Evolutionary conservation across 129 eudicot genomes (phyloP).

Genomic region (Artemisia annua): DNA sequence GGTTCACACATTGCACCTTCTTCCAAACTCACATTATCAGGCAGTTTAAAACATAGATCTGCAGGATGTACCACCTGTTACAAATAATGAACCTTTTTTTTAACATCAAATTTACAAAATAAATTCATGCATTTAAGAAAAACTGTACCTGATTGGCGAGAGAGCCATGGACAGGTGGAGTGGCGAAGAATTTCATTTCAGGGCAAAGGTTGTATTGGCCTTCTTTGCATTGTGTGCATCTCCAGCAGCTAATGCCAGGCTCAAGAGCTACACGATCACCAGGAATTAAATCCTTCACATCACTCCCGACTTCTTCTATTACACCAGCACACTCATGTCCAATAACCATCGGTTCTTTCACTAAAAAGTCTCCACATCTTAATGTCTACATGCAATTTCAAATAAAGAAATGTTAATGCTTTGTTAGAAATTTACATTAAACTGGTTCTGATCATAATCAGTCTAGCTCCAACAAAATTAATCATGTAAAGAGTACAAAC

Average conservation of each 20-base stretch:
- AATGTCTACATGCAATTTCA: slow-evolving; percentile 32
- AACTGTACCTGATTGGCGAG: slow-evolving; percentile 63
- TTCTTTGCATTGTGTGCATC: slow-evolving; percentile 54
- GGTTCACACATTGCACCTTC: slow-evolving; percentile 89
- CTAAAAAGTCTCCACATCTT: slow-evolving; percentile 61
- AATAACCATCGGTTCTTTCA: slow-evolving; percentile 76
- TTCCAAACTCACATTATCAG: slow-evolving; percentile 63
- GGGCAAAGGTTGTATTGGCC: slow-evolving; percentile 75
- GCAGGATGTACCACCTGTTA: slow-evolving; percentile 67
- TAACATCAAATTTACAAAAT: neutral
- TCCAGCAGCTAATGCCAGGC: slow-evolving; percentile 73
- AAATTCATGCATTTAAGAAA: neutral
- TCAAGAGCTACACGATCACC: slow-evolving; percentile 77
- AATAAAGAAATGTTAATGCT: neutral
- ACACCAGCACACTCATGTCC: slow-evolving; percentile 79
- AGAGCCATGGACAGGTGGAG: slow-evolving; percentile 71
- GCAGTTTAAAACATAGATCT: slow-evolving; percentile 62
- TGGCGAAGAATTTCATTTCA: slow-evolving; percentile 72
- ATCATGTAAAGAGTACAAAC: too few relatives aligned
- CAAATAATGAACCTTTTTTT: neutral
- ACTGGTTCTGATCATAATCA: neutral
- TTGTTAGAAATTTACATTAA: neutral
- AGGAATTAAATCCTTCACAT: slow-evolving; percentile 44
- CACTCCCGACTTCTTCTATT: slow-evolving; percentile 65
- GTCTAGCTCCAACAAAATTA: too few relatives aligned